A percentile compares a stretch with the other conserved stretches of the same genome.
phyloP scores from a whole-genome alignment of 495 filamentous ascomycete species.

The Penicillium paradoxum region DNA sequence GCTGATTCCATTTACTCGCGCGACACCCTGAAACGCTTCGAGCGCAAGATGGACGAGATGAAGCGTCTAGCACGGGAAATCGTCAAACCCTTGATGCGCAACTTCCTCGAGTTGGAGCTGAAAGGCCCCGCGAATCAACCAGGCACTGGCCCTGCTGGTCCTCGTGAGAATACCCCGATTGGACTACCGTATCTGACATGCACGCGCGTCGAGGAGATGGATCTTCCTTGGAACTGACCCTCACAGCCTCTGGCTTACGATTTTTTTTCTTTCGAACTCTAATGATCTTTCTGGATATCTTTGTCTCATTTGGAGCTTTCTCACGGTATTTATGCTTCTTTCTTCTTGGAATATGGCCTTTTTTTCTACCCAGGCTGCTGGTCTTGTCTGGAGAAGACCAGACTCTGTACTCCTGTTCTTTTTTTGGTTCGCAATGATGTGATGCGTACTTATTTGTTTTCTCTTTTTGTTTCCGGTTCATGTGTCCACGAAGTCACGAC shows the following conservation, averaged over 20 bases:
- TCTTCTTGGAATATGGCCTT: no score
- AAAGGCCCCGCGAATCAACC: slow-evolving; percentile 32
- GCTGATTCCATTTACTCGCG: slow-evolving; percentile 61
- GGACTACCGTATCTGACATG: slow-evolving; percentile 74
- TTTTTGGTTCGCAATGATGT: slow-evolving; percentile 13
- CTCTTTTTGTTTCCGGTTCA: slow-evolving; percentile 11
- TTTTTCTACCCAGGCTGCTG: slow-evolving; percentile 12
- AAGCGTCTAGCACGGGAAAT: slow-evolving; percentile 75
- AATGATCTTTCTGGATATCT: neutral
- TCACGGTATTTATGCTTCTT: neutral
- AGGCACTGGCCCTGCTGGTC: neutral
- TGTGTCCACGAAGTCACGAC: slow-evolving; percentile 23
- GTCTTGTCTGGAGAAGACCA: slow-evolving; percentile 1
- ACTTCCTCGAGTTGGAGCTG: slow-evolving; percentile 71
- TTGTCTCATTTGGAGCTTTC: neutral
- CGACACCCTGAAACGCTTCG: slow-evolving; percentile 74
- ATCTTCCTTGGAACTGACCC: slow-evolving; percentile 67
- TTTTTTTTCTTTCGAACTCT: neutral
- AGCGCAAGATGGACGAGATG: slow-evolving; percentile 79
- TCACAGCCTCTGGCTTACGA: neutral
- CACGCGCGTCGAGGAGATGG: slow-evolving; percentile 66
- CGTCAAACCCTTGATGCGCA: slow-evolving; percentile 82
- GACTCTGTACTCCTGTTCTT: slow-evolving; percentile 5
- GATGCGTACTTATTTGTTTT: slow-evolving; percentile 14
- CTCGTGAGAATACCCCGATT: slow-evolving; percentile 18